A percentile compares a stretch with the other conserved stretches of the same genome.
These are phyloP conservation scores for Taphrina confusa DNA, from an alignment of 1,139 yeast genomes.

Conservation along the genomic window DNA sequence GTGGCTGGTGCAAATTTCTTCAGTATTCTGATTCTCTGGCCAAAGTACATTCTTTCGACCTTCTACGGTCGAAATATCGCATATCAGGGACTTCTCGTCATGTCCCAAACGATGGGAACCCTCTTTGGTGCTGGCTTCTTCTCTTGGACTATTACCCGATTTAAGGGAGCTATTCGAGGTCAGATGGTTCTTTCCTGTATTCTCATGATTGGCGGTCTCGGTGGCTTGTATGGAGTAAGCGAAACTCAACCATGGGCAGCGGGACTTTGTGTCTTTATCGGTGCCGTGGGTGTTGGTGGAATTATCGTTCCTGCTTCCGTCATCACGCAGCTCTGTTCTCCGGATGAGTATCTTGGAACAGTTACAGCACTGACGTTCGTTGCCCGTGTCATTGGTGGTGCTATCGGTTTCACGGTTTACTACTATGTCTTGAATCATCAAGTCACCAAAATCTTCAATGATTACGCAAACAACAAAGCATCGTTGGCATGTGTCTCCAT, in stretches of 20 bases:
- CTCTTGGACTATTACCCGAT: slow-evolving; percentile 29
- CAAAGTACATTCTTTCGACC: slow-evolving; percentile 22
- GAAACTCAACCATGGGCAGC: slow-evolving; percentile 10
- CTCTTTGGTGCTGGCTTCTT: slow-evolving; percentile 33
- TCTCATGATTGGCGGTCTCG: slow-evolving; percentile 29
- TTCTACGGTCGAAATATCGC: slow-evolving; percentile 17
- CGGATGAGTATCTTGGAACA: slow-evolving; percentile 30
- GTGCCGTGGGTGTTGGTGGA: slow-evolving; percentile 29
- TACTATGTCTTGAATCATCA: slow-evolving; percentile 27
- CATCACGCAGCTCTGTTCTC: slow-evolving; percentile 31
- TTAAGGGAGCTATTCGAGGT: slow-evolving; percentile 28
- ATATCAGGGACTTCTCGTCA: slow-evolving; percentile 23
- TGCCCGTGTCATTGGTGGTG: slow-evolving; percentile 32
- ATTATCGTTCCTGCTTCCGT: slow-evolving; percentile 30
- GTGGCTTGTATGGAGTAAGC: slow-evolving; percentile 18
- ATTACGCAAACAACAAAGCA: slow-evolving; percentile 1
- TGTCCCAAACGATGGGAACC: slow-evolving; percentile 28
- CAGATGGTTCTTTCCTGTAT: slow-evolving; percentile 27
- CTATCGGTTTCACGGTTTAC: slow-evolving; percentile 30
- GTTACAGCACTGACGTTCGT: slow-evolving; percentile 28
- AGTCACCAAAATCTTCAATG: slow-evolving; percentile 2
- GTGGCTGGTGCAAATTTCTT: slow-evolving; percentile 32
- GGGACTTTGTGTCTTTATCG: slow-evolving; percentile 23
- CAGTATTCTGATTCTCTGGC: slow-evolving; percentile 30
- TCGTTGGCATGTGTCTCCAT: slow-evolving; percentile 12